A percentile compares a stretch with the other conserved stretches of the same genome.
Evolutionary conservation across 2,329 filamentous ascomycete genomes (phyloP).

Genomic region (Orbilia blumenaviensis): DNA sequence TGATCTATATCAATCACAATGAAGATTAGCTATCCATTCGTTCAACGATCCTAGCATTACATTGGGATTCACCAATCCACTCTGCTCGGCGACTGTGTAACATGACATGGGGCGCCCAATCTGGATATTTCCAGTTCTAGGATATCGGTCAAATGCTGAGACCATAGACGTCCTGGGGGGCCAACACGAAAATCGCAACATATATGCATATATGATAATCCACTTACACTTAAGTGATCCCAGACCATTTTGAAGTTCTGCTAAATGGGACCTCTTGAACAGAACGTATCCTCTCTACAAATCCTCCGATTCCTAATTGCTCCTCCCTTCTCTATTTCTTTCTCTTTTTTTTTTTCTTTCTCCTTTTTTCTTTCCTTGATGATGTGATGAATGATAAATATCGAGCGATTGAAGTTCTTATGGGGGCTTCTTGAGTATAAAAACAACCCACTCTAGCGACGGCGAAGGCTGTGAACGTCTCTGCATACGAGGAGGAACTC

Average conservation of each 20-base stretch:
- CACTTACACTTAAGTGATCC: conserved; percentile 62
- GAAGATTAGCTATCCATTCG: conserved; percentile 12
- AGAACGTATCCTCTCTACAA: conserved; percentile 12
- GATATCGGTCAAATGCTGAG: neutral
- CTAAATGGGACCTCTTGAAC: conserved; percentile 16
- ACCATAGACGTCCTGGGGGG: neutral
- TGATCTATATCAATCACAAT: conserved; percentile 67
- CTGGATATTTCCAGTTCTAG: conserved; percentile 1
- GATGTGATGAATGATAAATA: conserved; percentile 7
- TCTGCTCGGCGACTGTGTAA: neutral
- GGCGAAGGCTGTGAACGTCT: conserved; percentile 28
- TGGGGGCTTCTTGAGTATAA: conserved; percentile 43
- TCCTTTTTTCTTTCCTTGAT: neutral
- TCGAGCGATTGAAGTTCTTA: conserved; percentile 22
- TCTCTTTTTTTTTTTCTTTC: neutral
- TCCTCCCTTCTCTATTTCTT: conserved; percentile 10
- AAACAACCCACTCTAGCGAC: conserved; percentile 40
- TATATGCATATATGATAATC: neutral
- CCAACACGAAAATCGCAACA: conserved; percentile 11
- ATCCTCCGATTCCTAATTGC: conserved; percentile 28
- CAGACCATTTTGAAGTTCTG: conserved; percentile 63
- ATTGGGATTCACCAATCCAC: too few relatives aligned
- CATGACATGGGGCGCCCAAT: neutral
- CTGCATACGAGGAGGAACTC: conserved; percentile 50
- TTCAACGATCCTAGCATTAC: neutral